A percentile compares a stretch with the other conserved stretches of the same genome.
phyloP scores from a whole-genome alignment of 768 basidiomycete genomes.

The Mrakia blollopis region DNA sequence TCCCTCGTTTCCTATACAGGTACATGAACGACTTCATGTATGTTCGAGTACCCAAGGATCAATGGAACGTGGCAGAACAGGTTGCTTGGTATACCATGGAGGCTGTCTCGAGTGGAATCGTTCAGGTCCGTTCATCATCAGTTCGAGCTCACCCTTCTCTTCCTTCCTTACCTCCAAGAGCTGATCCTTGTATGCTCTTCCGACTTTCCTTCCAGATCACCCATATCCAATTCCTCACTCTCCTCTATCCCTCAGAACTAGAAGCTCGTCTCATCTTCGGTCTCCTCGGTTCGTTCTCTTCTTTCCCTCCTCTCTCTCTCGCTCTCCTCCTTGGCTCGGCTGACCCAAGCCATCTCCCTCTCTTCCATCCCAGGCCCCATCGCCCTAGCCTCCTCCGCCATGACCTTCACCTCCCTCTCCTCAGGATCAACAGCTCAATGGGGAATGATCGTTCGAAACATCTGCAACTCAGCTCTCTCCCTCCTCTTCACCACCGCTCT shows the following conservation, averaged over 20 bases:
- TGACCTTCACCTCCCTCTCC: conserved; percentile 74
- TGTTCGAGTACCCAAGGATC: conserved; percentile 64
- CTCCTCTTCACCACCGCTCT: conserved; percentile 86
- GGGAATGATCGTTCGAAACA: conserved; percentile 74
- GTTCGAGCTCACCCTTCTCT: not conserved
- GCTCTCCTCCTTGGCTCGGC: not conserved
- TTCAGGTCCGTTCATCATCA: conserved; percentile 62
- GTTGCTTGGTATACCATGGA: conserved; percentile 85
- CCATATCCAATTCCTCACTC: conserved; percentile 93
- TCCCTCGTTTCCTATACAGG: conserved; percentile 58
- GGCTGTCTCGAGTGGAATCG: conserved; percentile 71
- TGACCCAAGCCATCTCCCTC: not conserved
- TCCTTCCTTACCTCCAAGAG: not conserved
- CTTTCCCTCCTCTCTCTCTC: not conserved
- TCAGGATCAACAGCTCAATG: conserved; percentile 47
- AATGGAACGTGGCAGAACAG: conserved; percentile 63
- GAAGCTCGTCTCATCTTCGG: conserved; percentile 81
- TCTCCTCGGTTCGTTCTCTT: conserved; percentile 59
- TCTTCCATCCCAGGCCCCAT: conserved; percentile 58
- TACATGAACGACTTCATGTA: conserved; percentile 94
- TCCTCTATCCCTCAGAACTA: conserved; percentile 84
- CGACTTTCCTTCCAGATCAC: conserved; percentile 59
- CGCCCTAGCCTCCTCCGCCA: conserved; percentile 72
- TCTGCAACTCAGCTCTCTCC: conserved; percentile 94
- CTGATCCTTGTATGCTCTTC: not conserved